Evolutionary conservation across 345 rosid genomes (phyloP), one percentile per base, ranked within the genome.

Genomic region (Adansonia digitata): DNA sequence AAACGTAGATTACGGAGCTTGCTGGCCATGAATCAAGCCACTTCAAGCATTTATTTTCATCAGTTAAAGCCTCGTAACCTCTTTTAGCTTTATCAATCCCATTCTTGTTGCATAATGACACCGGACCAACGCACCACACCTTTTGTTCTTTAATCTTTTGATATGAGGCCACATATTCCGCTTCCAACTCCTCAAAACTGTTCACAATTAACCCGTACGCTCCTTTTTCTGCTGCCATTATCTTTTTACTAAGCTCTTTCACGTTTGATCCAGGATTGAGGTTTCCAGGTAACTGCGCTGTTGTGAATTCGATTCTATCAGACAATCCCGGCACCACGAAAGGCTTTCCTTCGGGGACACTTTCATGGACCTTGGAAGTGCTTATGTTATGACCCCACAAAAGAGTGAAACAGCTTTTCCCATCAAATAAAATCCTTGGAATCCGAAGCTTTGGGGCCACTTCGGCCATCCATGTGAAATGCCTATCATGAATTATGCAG

Each of bases 91-190:
- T 81, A 22, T 87, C 83, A 17, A 37, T 22, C 5, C 53, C 52
- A 0, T 15, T 26, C 55, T 68, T 79, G 31, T 83, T 78, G 73
- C 81, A 66, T 14, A 81, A 49, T 20, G 88, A 83, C 7, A 77
- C 81, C 0, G 90, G 88, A 15, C 91, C 88, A 27, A 87, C 53
- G 53, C 87, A 73, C 88, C 88, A 87, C 51, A 75, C 85, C 29
- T 74, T 80, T 9, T 66, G 81, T 0, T 69, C 71, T 34, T 69
- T 80, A 2, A 17, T 73, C 72, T 78, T 76, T 31, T 46, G 71
- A 45, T 48, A 83, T 29, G 69, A 79, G 42, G 64, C 69, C 1
- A 64, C 62, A 60, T 83, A 82, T 46, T 69, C 82, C 5, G 74
- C 34, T 64, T 83, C 90, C 1, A 87, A 24, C 61, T 81, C 86